Evolutionary conservation across 1,139 yeast species (phyloP).

Genomic region (Blastobotrys serpentis): DNA sequence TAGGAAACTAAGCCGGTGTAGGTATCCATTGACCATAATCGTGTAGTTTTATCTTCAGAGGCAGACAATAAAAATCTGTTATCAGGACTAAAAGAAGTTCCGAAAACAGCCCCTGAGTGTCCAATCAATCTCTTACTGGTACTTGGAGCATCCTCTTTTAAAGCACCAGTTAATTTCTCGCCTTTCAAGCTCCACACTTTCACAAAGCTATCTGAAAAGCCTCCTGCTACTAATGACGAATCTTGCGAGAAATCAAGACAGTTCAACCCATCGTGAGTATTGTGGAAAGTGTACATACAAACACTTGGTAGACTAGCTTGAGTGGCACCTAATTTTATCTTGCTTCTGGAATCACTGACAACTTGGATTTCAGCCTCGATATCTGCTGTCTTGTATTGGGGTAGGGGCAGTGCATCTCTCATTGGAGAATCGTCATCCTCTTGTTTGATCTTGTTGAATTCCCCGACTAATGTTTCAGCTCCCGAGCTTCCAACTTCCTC

Average conservation of each 20-base stretch:
- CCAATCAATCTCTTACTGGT: slow-evolving; percentile 69
- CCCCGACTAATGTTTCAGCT: slow-evolving; percentile 48
- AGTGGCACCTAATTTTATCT: slow-evolving; percentile 59
- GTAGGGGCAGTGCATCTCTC: slow-evolving; percentile 76
- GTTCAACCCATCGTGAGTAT: slow-evolving; percentile 84
- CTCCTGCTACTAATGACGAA: slow-evolving; percentile 85
- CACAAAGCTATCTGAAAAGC: slow-evolving; percentile 87
- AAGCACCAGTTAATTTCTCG: slow-evolving; percentile 65
- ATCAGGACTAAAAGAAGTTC: slow-evolving; percentile 88
- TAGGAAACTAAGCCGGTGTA: slow-evolving; percentile 87
- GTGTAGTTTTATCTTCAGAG: slow-evolving; percentile 88
- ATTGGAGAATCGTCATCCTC: slow-evolving; percentile 59
- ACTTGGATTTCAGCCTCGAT: slow-evolving; percentile 72
- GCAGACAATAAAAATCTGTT: slow-evolving; percentile 75
- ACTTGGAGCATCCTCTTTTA: slow-evolving; percentile 54
- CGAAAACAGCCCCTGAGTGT: slow-evolving; percentile 93
- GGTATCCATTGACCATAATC: slow-evolving; percentile 94
- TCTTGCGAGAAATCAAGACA: slow-evolving; percentile 84
- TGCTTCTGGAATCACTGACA: slow-evolving; percentile 78
- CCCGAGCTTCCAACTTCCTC: slow-evolving; percentile 21
- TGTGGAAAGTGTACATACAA: slow-evolving; percentile 98
- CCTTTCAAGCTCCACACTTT: slow-evolving; percentile 94
- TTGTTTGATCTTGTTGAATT: slow-evolving; percentile 45
- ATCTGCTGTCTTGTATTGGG: slow-evolving; percentile 76
- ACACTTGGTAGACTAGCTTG: slow-evolving; percentile 91